Base-by-base conservation (phyloP, 306 rosid species). In the Cucumis cinereus region DNA sequence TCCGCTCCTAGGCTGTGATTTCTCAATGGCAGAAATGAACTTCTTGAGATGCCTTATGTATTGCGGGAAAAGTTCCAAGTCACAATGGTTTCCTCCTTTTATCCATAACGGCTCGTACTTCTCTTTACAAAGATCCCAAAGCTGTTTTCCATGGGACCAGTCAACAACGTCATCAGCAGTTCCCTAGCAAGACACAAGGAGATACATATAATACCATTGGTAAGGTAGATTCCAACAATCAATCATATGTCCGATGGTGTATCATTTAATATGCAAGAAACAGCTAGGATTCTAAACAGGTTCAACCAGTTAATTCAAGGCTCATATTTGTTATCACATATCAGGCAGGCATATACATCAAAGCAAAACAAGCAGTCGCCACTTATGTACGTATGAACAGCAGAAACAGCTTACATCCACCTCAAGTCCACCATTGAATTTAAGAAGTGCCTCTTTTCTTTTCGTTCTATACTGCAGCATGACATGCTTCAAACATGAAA, bases 71-170 rank as follows among this genome's bases (percentile, higher is more conserved):
- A 86, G 90, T 78, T 94, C 98, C 77, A 94, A 86, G 85, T 90
- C 91, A 80, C 98, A 91, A 79, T 94, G 98, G 75, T 89, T 89
- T 82, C 98, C 98, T 79, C 96, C 98, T 79, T 86, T 89, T 67
- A 94, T 83, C 98, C 98, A 94, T n/a, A 94, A 76, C 7, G 98
- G 98, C 74, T 94, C 98, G 38, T 94, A 91, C 82, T 94, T 94
- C 79, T 91, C 93, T 83, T 86, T 94, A 85, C 98, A 94, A 17
- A 67, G 85, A 62, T 94, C 96, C 98, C 97, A 91, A 63, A 94
- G 98, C 79, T 89, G 91, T 86, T 90, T 94, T 71, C 97, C 98
- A 60, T 94, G 98, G 54, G 98, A 94, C 88, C 93, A 94, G 79
- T 87, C 91, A 23, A 94, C 98, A 45, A 91, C 98, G 57, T 94